These are phyloP conservation scores for Paramecium pentaurelia DNA, from an alignment of 73 alveolate genomes.

Conservation along the genomic window DNA sequence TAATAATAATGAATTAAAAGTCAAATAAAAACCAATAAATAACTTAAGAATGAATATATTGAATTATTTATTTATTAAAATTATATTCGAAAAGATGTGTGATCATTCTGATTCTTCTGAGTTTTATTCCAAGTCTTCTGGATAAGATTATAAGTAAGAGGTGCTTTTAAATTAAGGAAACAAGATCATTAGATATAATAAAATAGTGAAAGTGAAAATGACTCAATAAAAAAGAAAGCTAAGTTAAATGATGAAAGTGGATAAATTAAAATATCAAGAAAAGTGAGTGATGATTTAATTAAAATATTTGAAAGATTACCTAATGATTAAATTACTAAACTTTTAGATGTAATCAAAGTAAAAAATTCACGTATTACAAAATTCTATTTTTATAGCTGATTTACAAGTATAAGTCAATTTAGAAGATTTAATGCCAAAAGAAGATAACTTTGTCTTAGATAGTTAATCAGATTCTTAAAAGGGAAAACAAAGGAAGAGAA, in stretches of 20 bases:
- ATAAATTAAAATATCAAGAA: background rate
- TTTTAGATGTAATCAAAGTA: background rate
- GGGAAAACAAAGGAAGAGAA: background rate
- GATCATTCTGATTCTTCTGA: background rate
- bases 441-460: background rate
- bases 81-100: background rate
- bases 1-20: no score
- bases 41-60: background rate
- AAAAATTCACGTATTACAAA: background rate
- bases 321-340: background rate
- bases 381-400: background rate
- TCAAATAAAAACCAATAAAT: background rate
- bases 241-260: background rate
- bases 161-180: background rate
- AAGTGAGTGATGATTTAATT: conserved; percentile 34
- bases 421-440: background rate
- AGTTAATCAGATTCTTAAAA: background rate
- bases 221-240: background rate
- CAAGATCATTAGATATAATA: background rate
- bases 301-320: background rate
- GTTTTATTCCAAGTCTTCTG: background rate
- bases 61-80: background rate
- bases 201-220: background rate
- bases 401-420: background rate
- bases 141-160: background rate